These are phyloP conservation scores for Rhynchosporium agropyri DNA, from an alignment of 2,329 filamentous ascomycete species.

Conservation along the genomic window DNA sequence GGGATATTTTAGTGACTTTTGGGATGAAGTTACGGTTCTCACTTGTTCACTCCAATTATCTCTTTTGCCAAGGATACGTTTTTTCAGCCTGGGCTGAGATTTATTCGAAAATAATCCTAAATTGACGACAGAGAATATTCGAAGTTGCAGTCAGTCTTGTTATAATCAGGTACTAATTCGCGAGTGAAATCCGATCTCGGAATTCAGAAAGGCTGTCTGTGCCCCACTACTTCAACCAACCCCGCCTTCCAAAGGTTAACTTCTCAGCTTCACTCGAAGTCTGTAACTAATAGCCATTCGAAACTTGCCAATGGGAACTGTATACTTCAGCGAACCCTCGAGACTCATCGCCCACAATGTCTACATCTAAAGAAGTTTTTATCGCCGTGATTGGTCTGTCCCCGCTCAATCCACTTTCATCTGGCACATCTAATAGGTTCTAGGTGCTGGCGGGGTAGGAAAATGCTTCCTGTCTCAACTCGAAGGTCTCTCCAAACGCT, in stretches of 20 bases:
- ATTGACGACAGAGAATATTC: no score
- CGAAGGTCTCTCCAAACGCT: constrained; percentile 64
- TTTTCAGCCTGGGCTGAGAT: no score
- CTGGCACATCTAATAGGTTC: constrained; percentile 27
- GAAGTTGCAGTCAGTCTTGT: neutral
- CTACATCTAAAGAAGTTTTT: constrained; percentile 45
- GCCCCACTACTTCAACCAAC: constrained; percentile 3
- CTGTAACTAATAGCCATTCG: neutral
- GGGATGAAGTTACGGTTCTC: neutral
- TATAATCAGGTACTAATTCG: neutral
- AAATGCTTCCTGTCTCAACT: constrained; percentile 89
- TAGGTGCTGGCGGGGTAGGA: constrained; percentile 90
- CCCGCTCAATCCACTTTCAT: constrained; percentile 23
- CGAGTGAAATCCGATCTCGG: constrained; percentile 3
- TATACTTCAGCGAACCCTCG: neutral
- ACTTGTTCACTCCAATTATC: no score
- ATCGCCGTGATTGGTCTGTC: constrained; percentile 49
- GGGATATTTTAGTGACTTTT: neutral
- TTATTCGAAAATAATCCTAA: no score
- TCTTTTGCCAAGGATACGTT: no score
- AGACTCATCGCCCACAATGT: constrained; percentile 29
- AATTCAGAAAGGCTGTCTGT: neutral
- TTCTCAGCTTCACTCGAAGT: constrained; percentile 7
- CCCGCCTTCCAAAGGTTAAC: constrained; percentile 7
- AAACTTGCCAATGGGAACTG: constrained; percentile 7